These are phyloP conservation scores for Trichosporon sp. DNA, from an alignment of 1,284 basidiomycete genomes.

Conservation along the genomic window DNA sequence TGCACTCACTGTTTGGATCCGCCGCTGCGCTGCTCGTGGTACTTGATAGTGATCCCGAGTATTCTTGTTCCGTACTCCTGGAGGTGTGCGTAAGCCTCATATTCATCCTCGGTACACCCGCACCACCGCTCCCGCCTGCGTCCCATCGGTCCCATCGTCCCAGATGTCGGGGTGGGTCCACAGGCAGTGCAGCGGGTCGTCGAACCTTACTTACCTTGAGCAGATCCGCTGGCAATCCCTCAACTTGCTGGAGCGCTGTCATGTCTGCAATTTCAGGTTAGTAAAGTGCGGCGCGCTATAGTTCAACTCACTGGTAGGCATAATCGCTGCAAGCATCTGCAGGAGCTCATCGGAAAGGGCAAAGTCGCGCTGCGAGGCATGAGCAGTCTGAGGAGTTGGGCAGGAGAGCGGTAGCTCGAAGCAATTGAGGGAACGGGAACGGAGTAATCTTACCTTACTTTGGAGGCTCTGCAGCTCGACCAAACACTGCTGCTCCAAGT, in stretches of 20 bases:
- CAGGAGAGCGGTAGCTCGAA: background rate
- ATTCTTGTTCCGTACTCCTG: constrained; percentile 22
- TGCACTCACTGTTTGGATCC: background rate
- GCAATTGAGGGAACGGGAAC: background rate
- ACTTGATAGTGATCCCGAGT: constrained; percentile 21
- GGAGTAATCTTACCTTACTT: constrained; percentile 10
- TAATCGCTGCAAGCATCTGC: constrained; percentile 39
- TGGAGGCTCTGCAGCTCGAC: constrained; percentile 5
- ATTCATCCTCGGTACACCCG: background rate
- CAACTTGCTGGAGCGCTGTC: constrained; percentile 25
- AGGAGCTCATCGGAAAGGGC: constrained; percentile 26
- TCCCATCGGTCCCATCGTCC: background rate
- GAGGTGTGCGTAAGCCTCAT: background rate
- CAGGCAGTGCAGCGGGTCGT: constrained; percentile 5
- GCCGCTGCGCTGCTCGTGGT: constrained; percentile 1
- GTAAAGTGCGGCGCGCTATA: background rate
- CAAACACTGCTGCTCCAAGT: constrained; percentile 9
- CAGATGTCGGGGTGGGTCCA: background rate
- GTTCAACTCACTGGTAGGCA: constrained; percentile 37
- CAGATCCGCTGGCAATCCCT: constrained; percentile 27
- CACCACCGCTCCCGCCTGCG: background rate
- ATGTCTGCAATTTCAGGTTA: constrained; percentile 17
- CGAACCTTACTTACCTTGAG: constrained; percentile 14
- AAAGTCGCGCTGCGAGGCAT: background rate
- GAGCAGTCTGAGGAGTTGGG: constrained; percentile 14